phyloP scores from a whole-genome alignment of 805 yeast species.

The Metschnikowia corniflorae region DNA sequence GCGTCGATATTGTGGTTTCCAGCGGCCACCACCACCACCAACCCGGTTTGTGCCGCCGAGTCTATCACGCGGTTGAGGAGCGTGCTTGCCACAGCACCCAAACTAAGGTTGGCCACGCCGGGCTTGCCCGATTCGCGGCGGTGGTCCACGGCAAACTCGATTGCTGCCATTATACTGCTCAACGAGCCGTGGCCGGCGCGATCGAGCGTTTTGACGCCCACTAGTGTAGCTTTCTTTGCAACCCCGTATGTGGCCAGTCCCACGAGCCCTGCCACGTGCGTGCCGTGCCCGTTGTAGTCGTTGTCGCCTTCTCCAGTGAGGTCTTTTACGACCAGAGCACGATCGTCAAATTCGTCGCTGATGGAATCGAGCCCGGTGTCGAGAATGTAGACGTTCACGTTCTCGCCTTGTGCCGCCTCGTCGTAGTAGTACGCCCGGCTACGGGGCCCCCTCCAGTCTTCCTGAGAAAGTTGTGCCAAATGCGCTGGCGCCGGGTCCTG shows the following conservation, averaged over 20 bases:
- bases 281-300: constrained; percentile 53
- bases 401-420: constrained; percentile 41
- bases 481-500: constrained; percentile 59
- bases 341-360: constrained; percentile 13
- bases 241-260: constrained; percentile 53
- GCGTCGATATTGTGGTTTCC: constrained; percentile 81
- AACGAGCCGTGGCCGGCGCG: constrained; percentile 66
- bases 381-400: constrained; percentile 19
- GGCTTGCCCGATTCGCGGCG: constrained; percentile 27
- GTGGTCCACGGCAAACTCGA: constrained; percentile 67
- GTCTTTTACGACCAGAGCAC: constrained; percentile 15
- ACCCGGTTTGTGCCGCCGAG: constrained; percentile 70
- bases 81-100: constrained; percentile 68
- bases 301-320: constrained; percentile 22
- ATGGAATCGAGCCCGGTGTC: constrained; percentile 16
- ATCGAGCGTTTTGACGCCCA: constrained; percentile 75
- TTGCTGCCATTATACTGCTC: constrained; percentile 59
- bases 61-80: constrained; percentile 72
- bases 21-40: constrained; percentile 77
- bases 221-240: constrained; percentile 35
- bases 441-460: constrained; percentile 15
- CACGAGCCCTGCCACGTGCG: constrained; percentile 53
- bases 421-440: constrained; percentile 48
- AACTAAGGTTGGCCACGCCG: constrained; percentile 75
- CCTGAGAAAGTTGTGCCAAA: constrained; percentile 59